Evolutionary conservation across 768 basidiomycete species (phyloP), one percentile per base, ranked within the genome.

Genomic region (Podaxis sp.): DNA sequence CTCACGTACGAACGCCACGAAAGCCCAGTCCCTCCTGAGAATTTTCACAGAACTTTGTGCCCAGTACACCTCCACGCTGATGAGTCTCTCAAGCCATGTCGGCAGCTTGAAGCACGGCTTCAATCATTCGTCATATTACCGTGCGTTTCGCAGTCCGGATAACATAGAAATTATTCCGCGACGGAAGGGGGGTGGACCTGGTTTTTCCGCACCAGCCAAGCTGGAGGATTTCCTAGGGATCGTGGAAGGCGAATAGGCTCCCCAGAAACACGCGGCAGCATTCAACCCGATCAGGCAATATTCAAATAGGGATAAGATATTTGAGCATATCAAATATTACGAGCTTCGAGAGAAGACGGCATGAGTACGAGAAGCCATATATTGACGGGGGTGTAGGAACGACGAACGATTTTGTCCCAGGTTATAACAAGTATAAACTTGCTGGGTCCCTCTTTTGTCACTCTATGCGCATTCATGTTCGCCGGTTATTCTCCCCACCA

Each of bases 321-420:
- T 49, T 50, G 58, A 54, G 53, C 40, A 48, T 55, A 49, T 48
- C 44, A 48, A 48, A 36, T 46, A 46, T n/a, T 37, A 24, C 28
- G 28, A 48, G 20, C 53, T 24, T 62, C 60, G 44, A 55, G 53
- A 55, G 46, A 62, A 48, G 44, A 36, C 8, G 37, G 15, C 53
- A 62, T 62, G 41, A 59, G 51, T 53, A 53, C 53, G 50, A 62
- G 60, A 62, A 54, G 53, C 46, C 26, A 62, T 46, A 48, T 54
- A 50, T 46, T 55, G 60, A 62, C 44, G 36, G 20, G 6, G 52
- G 20, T 20, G 22, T 46, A 33, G 52, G 28, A 55, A 48, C 1
- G 53, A 56, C 52, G 52, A 54, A 62, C 46, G 20, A 4, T 55
- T 30, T 49, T 55, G 46, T 37, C 52, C 52, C 52, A 36, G 22